These are phyloP conservation scores for Emericellopsis atlantica DNA, from an alignment of 2,329 filamentous ascomycete species.

Conservation along the genomic window DNA sequence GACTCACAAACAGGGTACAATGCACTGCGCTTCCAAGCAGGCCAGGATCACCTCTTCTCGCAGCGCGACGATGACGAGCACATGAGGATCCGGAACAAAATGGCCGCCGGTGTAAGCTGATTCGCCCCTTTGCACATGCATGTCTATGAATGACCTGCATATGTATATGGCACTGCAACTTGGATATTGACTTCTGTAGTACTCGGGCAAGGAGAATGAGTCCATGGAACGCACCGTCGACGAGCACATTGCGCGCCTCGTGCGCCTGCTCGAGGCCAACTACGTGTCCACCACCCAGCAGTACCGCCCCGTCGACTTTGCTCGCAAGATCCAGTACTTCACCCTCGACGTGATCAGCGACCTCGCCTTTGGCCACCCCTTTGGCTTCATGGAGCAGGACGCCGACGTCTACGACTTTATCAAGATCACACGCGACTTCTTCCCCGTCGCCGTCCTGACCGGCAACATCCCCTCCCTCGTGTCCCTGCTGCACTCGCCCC, in stretches of 20 bases:
- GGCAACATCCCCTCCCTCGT: constrained; percentile 26
- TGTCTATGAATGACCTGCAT: not conserved
- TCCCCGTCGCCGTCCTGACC: constrained; percentile 29
- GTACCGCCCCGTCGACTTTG: constrained; percentile 33
- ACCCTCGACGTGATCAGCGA: constrained; percentile 43
- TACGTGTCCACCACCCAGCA: constrained; percentile 21
- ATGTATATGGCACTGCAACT: too few species aligned
- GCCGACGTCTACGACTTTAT: constrained; percentile 35
- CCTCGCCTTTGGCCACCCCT: constrained; percentile 35
- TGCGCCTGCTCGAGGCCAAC: constrained; percentile 33
- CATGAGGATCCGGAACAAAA: constrained; percentile 27
- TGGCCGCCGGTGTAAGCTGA: constrained; percentile 25
- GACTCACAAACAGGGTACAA: constrained; percentile 20
- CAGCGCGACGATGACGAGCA: constrained; percentile 25
- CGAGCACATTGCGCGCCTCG: constrained; percentile 26
- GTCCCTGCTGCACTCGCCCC: constrained; percentile 24
- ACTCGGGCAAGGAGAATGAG: constrained; percentile 40
- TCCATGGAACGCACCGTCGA: constrained; percentile 37
- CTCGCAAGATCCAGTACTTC: constrained; percentile 39
- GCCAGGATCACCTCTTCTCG: constrained; percentile 18
- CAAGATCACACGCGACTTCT: constrained; percentile 24
- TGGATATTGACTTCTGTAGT: too few species aligned
- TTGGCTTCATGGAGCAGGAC: constrained; percentile 35
- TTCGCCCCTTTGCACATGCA: not conserved
- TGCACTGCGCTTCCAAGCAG: constrained; percentile 17